Evolutionary conservation across 805 yeast species (phyloP).

Genomic region (Maudiozyma barnettii): DNA sequence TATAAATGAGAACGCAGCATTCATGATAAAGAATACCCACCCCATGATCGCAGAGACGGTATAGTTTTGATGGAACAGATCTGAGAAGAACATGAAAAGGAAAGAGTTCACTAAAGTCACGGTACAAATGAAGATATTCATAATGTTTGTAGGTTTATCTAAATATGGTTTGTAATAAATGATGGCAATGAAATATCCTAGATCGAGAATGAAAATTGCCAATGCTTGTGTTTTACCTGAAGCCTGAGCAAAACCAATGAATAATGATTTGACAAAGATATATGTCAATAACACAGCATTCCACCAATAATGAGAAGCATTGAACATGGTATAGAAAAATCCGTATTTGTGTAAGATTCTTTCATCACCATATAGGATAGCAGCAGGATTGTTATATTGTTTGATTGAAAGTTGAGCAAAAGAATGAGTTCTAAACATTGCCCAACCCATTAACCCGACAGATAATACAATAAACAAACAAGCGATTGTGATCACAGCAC

Average conservation of each 20-base stretch:
- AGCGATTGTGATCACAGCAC: conserved; percentile 80
- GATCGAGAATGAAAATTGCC: conserved; percentile 66
- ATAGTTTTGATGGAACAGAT: conserved; percentile 71
- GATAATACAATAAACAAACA: conserved; percentile 58
- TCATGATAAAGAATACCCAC: conserved; percentile 77
- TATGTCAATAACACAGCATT: conserved; percentile 55
- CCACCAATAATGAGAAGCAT: conserved; percentile 77
- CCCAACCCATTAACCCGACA: conserved; percentile 51
- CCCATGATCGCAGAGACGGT: conserved; percentile 83
- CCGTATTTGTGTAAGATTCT: conserved; percentile 70
- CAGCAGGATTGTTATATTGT: conserved; percentile 73
- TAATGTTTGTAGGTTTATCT: conserved; percentile 71
- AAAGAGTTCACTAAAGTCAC: conserved; percentile 73
- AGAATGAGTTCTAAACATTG: conserved; percentile 50
- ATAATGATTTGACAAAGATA: conserved; percentile 55
- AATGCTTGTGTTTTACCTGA: conserved; percentile 78
- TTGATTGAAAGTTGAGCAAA: conserved; percentile 56
- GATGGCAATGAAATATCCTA: conserved; percentile 55
- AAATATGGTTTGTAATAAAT: conserved; percentile 64
- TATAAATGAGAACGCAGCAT: conserved; percentile 79
- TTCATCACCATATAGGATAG: conserved; percentile 71
- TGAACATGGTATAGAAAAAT: conserved; percentile 81
- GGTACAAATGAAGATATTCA: conserved; percentile 62
- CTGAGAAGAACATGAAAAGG: conserved; percentile 77
- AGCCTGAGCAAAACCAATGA: conserved; percentile 69